Base-by-base conservation (phyloP, 2,329 filamentous ascomycete genomes). In the Hymenoscyphus infarciens region DNA sequence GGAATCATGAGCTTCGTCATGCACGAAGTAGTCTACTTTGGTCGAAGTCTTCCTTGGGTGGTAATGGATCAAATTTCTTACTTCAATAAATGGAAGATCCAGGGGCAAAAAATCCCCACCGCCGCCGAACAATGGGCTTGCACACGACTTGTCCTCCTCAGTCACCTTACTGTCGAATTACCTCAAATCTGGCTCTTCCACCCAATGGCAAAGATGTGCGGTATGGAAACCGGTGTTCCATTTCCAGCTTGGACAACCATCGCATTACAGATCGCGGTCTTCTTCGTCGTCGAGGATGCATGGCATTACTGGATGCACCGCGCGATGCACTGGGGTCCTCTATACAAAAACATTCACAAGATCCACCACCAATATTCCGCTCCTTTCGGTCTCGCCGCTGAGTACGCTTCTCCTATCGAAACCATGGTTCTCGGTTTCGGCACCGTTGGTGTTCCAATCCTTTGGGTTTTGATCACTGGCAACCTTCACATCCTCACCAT, bases 121-220 rank as follows among this genome's bases (percentile, higher is more conserved):
- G 82, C 89, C 60, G 89, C 87, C 75, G 95, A 99, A 77, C 95
- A 99, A 79, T 96, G 91, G 87, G 86, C 93, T 74, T 99, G 95
- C 80, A 93, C 95, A 64, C 87, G 87, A 76, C 87, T 97, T 69
- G 95, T 99, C 67, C 89, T 99, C 68, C 81, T 98, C 73, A 93
- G 88, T 76, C 95, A 99, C 78, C 96, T 98, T 79, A 98, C 95
- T 69, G 95, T 97, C 77, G 95, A 99, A 79, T 86, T 99, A 42
- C 95, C 95, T 66, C 95, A 98, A 79, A 98, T 98, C 77, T 98
- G 94, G 94, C 85, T 98, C 72, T 99, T 99, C 85, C 95, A 99
- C 81, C 95, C 95, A 33, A 86, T 97, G 82, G 94, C 94, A 63
- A 91, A 93, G 75, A 96, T 87, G 79, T 93, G 92, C 75, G 95